Percentiles rank a stretch among this genome's conserved stretches.
phyloP scores from a whole-genome alignment of 2,329 filamentous ascomycete genomes.

The Aspergillus arachidicola region DNA sequence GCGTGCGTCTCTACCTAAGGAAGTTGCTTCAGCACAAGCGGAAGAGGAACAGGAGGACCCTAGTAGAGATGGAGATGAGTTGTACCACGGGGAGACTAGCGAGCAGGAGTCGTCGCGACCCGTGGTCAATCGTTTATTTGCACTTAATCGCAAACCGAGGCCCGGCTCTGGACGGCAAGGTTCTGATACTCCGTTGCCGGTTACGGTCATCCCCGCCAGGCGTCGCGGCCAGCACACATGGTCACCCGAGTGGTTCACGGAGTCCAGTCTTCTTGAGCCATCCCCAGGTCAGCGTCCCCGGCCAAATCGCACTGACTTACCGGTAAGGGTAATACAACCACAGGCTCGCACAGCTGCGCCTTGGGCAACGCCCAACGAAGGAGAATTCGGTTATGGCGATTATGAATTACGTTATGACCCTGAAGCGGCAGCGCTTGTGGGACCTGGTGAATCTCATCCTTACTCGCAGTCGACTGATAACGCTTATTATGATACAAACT shows the following conservation, averaged over 20 bases:
- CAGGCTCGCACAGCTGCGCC: conserved; percentile 57
- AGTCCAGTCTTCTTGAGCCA: conserved; percentile 26
- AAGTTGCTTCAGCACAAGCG: conserved; percentile 60
- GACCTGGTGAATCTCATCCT: conserved; percentile 23
- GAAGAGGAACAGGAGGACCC: conserved; percentile 40
- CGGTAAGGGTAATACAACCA: conserved; percentile 62
- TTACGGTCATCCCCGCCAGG: conserved; percentile 64
- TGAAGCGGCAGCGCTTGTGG: conserved; percentile 41
- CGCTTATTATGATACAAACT: background rate
- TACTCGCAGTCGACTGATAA: conserved; percentile 4
- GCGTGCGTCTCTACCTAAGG: conserved; percentile 60
- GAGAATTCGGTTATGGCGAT: conserved; percentile 25
- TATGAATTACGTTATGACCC: conserved; percentile 43
- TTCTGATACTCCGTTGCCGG: conserved; percentile 50
- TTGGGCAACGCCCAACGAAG: conserved; percentile 53
- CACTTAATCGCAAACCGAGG: conserved; percentile 50
- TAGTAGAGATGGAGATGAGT: conserved; percentile 15
- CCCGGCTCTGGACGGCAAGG: conserved; percentile 40
- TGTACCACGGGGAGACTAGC: conserved; percentile 44
- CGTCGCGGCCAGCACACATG: conserved; percentile 57
- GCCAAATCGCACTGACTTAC: conserved; percentile 30
- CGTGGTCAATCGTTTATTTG: conserved; percentile 50
- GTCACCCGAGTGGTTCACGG: conserved; percentile 48
- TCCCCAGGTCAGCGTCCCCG: conserved; percentile 18
- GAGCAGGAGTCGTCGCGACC: conserved; percentile 48